Conservation (phyloP, 169 alveolate genomes). For the Eimeria praecox region DNA sequence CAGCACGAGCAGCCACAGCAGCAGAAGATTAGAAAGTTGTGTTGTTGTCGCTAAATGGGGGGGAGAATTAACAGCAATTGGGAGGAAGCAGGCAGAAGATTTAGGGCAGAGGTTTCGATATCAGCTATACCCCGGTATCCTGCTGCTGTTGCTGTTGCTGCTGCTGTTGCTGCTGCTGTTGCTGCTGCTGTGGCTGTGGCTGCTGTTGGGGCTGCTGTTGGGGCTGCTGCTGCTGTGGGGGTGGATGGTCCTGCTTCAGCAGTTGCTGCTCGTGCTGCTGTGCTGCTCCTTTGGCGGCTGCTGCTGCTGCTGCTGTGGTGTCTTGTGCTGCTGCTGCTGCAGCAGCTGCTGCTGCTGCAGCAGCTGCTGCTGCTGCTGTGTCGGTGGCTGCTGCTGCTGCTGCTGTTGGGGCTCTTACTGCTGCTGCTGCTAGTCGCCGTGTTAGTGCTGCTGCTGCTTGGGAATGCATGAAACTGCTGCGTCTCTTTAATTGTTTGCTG, state of each 20-base stretch:
- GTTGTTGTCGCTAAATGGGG: conserved; percentile 99
- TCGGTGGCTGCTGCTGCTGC: conserved; percentile 14
- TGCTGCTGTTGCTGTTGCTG: conserved; percentile 76
- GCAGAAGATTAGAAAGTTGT: conserved; percentile 83
- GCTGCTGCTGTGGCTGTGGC: not conserved
- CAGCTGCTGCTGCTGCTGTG: not conserved
- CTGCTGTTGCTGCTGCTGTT: conserved; percentile 18
- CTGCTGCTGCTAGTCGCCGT: not conserved
- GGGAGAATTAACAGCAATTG: conserved; percentile 98
- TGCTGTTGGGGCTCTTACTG: not conserved
- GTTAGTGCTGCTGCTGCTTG: no score
- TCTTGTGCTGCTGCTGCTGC: not conserved
- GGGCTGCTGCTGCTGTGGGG: not conserved
- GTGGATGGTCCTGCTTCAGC: no score
- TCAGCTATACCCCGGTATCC: conserved; percentile 94
- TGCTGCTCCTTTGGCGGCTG: not conserved
- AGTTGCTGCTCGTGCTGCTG: not conserved
- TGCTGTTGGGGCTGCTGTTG: not conserved
- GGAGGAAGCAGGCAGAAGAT: conserved; percentile 96
- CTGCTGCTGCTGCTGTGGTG: not conserved
- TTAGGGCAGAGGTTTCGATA: conserved; percentile 93
- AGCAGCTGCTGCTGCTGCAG: not conserved
- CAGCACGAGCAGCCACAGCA: conserved; percentile 18
- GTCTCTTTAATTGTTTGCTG: no score
- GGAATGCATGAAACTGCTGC: no score